A percentile compares a stretch with the other conserved stretches of the same genome.
Conservation (phyloP, 805 yeast genomes). For the Grigorovia humatica region DNA sequence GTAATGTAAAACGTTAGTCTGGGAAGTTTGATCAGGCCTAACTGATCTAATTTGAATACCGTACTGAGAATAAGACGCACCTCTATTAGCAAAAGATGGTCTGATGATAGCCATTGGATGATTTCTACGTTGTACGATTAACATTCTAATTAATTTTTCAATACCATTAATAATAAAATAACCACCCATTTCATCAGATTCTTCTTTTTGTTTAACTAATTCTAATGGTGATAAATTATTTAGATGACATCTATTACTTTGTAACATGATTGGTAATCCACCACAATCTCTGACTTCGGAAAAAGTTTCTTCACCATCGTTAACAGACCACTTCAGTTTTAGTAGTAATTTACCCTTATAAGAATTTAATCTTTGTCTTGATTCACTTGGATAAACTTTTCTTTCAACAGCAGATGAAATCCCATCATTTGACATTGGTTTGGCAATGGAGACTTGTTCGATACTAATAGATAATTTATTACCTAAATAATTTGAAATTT, state of each 20-base stretch:
- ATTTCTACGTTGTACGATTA: slow-evolving; percentile 94
- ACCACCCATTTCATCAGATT: slow-evolving; percentile 93
- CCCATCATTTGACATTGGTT: slow-evolving; percentile 48
- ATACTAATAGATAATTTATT: slow-evolving; percentile 76
- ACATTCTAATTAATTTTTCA: slow-evolving; percentile 92
- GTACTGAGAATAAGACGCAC: slow-evolving; percentile 74
- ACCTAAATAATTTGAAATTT: slow-evolving; percentile 58
- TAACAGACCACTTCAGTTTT: slow-evolving; percentile 77
- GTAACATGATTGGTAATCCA: slow-evolving; percentile 81
- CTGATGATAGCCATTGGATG: slow-evolving; percentile 97
- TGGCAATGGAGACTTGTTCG: slow-evolving; percentile 80
- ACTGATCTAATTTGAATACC: slow-evolving; percentile 94
- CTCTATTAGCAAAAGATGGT: slow-evolving; percentile 90
- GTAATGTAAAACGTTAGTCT: slow-evolving; percentile 94
- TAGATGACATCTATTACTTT: slow-evolving; percentile 84
- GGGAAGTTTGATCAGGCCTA: slow-evolving; percentile 95
- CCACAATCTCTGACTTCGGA: slow-evolving; percentile 86
- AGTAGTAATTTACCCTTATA: slow-evolving; percentile 72
- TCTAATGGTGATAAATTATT: slow-evolving; percentile 75
- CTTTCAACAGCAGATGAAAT: slow-evolving; percentile 67
- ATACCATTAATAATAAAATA: slow-evolving; percentile 94
- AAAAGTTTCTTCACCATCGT: slow-evolving; percentile 68
- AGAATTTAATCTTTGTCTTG: slow-evolving; percentile 81
- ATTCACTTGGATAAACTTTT: slow-evolving; percentile 71
- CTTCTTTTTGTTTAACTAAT: slow-evolving; percentile 71